Percentiles rank a stretch among this genome's conserved stretches.
Evolutionary conservation across 805 yeast genomes (phyloP).

Genomic region (Kuraishia capsulata): DNA sequence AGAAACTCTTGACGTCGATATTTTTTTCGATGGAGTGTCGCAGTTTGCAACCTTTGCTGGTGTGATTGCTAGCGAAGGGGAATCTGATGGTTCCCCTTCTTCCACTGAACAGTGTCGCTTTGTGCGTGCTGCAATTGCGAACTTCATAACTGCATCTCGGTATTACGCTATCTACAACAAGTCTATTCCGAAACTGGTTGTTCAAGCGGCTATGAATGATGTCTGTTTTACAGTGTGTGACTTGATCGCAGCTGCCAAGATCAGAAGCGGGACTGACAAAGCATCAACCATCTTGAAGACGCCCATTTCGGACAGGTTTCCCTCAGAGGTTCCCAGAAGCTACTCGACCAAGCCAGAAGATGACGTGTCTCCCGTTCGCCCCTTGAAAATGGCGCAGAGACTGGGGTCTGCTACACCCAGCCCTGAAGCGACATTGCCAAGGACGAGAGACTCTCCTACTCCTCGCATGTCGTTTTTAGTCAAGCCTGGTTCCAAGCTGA

Average conservation of each 20-base stretch:
- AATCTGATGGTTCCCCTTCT: slow-evolving; percentile 9
- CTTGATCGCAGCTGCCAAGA: slow-evolving; percentile 43
- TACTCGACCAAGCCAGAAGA: slow-evolving; percentile 5
- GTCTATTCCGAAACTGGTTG: slow-evolving; percentile 59
- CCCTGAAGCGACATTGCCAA: background rate
- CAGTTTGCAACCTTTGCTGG: slow-evolving; percentile 13
- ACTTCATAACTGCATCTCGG: slow-evolving; percentile 68
- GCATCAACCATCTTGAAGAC: background rate
- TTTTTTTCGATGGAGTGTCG: slow-evolving; percentile 43
- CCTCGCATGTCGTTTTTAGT: background rate
- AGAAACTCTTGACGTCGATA: slow-evolving; percentile 21
- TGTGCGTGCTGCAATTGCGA: slow-evolving; percentile 62
- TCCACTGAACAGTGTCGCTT: slow-evolving; percentile 29
- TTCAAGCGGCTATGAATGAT: slow-evolving; percentile 72
- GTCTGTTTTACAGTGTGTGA: slow-evolving; percentile 59
- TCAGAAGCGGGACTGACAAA: slow-evolving; percentile 9
- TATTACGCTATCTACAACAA: slow-evolving; percentile 57
- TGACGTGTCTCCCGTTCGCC: slow-evolving; percentile 45
- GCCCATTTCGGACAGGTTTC: background rate
- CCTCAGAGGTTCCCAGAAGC: background rate
- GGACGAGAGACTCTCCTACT: background rate
- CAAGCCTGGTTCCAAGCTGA: background rate
- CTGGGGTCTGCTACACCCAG: slow-evolving; percentile 1
- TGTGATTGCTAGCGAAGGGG: slow-evolving; percentile 17
- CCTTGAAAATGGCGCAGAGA: slow-evolving; percentile 59